Conservation (phyloP, 225 moss, liverwort and hornwort species). For the Neckera pumila region DNA sequence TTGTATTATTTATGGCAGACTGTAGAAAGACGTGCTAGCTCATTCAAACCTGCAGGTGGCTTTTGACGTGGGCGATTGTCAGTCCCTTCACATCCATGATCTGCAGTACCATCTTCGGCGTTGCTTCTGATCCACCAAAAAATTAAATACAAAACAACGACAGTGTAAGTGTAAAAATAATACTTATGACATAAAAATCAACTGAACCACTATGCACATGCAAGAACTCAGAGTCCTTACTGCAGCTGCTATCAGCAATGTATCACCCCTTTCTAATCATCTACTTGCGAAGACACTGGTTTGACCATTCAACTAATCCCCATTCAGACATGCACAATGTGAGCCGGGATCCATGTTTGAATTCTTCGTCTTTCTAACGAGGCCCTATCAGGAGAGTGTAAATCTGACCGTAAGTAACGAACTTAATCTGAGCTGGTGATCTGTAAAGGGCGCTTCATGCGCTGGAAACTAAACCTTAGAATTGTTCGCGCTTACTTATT, state of each 20-base stretch:
- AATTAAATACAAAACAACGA: background rate
- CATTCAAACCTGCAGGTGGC: constrained; percentile 56
- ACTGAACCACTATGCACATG: background rate
- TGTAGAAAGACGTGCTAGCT: background rate
- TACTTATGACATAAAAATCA: background rate
- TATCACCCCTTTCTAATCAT: background rate
- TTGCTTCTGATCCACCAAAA: constrained; percentile 42
- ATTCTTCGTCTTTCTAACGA: background rate
- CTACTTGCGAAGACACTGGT: background rate
- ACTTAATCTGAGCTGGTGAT: background rate
- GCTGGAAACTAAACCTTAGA: background rate
- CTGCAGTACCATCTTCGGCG: constrained; percentile 68
- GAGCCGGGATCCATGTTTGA: background rate
- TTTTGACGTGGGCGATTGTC: constrained; percentile 69
- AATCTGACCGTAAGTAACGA: background rate
- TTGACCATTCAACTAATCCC: background rate
- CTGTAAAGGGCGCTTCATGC: background rate
- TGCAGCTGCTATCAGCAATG: background rate
- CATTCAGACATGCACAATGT: background rate
- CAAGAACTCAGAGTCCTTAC: background rate
- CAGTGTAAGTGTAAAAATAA: background rate
- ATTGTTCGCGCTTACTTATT: background rate
- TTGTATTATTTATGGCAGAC: background rate
- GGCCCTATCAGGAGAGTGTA: background rate
- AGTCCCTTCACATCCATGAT: constrained; percentile 71